phyloP scores from a whole-genome alignment of 139 green algal genomes.

The Mesotaenium endlicherianum region DNA sequence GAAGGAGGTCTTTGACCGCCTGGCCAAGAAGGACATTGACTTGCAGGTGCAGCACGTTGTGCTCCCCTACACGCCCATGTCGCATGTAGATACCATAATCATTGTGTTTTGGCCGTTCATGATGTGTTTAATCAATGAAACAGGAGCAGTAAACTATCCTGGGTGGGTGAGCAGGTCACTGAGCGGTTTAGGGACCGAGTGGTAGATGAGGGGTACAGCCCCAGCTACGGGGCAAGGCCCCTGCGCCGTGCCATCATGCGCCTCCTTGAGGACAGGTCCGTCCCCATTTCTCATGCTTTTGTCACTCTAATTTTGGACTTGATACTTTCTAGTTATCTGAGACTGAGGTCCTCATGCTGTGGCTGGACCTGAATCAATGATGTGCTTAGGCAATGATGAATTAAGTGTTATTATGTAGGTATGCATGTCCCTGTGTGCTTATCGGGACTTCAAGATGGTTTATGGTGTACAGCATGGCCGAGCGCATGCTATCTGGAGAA shows the following conservation, averaged over 20 bases:
- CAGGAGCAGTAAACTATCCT: too few species aligned
- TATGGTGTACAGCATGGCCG: slow-evolving; percentile 27
- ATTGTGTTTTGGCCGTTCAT: too few species aligned
- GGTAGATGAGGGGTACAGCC: slow-evolving; percentile 99
- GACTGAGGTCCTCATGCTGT: too few species aligned
- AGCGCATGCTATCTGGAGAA: slow-evolving; percentile 67
- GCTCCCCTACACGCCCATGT: not conserved
- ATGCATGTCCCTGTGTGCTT: too few species aligned
- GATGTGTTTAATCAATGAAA: too few species aligned
- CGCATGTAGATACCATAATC: too few species aligned
- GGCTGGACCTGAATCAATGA: too few species aligned
- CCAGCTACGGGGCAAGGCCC: slow-evolving; percentile 93
- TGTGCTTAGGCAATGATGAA: too few species aligned
- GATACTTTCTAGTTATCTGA: too few species aligned
- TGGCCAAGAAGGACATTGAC: slow-evolving; percentile 91
- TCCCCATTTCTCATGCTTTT: not conserved
- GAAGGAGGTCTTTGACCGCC: slow-evolving; percentile 88
- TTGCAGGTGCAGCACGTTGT: slow-evolving; percentile 47
- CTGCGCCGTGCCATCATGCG: slow-evolving; percentile 98
- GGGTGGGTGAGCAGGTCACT: too few species aligned
- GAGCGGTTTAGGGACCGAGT: slow-evolving; percentile 77
- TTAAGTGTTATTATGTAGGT: too few species aligned
- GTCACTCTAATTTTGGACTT: not conserved
- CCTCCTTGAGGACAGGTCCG: slow-evolving; percentile 86
- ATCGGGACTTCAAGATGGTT: not conserved